Conservation (phyloP, 768 basidiomycete species). For the Termitomyces eurrhizus region DNA sequence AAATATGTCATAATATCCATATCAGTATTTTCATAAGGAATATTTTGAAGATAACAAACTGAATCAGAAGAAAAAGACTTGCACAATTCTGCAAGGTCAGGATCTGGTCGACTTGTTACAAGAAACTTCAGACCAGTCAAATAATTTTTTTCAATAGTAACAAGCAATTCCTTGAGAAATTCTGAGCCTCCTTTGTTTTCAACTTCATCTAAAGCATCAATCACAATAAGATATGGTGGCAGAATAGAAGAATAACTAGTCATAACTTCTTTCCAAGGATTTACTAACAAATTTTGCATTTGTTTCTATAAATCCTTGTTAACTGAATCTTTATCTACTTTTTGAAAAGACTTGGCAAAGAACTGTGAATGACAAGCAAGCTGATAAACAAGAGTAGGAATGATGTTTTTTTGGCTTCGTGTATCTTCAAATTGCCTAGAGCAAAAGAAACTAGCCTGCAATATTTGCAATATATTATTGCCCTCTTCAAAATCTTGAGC, state of each 20-base stretch:
- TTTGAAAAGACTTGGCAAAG: not conserved
- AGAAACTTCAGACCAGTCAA: not conserved
- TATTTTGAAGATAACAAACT: slow-evolving; percentile 11
- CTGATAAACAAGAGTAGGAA: too few species aligned
- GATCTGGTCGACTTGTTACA: slow-evolving; percentile 17
- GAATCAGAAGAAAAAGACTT: slow-evolving; percentile 13
- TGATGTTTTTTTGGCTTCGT: too few species aligned
- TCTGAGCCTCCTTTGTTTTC: slow-evolving; percentile 10
- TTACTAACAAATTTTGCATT: not conserved
- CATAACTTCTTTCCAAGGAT: not conserved
- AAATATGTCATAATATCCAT: too few species aligned
- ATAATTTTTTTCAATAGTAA: not conserved
- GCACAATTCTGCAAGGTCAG: slow-evolving; percentile 15
- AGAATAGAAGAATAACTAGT: not conserved
- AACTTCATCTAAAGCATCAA: slow-evolving; percentile 11
- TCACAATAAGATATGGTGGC: slow-evolving; percentile 8
- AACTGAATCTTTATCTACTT: not conserved
- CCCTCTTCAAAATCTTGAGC: too few species aligned
- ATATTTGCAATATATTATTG: too few species aligned
- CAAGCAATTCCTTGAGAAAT: slow-evolving; percentile 6
- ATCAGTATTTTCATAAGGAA: not conserved
- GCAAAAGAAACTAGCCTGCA: too few species aligned
- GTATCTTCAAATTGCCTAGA: too few species aligned
- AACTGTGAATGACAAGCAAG: too few species aligned
- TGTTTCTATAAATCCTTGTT: slow-evolving; percentile 4